Base-by-base conservation (phyloP, 768 basidiomycete genomes). In the Leccinum longicurvipes region DNA sequence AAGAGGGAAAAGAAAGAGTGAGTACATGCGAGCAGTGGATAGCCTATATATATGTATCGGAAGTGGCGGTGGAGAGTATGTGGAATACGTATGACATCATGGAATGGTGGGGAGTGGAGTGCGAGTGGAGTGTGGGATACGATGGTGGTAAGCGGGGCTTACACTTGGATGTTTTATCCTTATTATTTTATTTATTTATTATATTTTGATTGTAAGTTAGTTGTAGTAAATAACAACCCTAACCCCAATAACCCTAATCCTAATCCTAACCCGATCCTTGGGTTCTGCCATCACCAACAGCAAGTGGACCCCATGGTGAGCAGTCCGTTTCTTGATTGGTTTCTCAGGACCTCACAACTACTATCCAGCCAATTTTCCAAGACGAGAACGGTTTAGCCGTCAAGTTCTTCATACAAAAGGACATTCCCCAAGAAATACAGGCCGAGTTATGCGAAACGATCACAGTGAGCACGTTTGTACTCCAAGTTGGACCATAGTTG, bases 321-420 rank as follows among this genome's bases (percentile, higher is more conserved):
- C 11, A 24, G 21, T 36, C 47, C 25, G 28, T 41, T 25, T 49
- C 49, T 28, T 45, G 23, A 31, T 14, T 44, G 24, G 23, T 31
- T 47, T 47, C 28, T 24, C 10, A 51, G 39, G 42, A 32, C 34
- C 47, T 62, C 53, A 54, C 47, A 24, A 53, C 31, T 11, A 36
- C 32, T 34, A 2, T 44, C 28, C 57, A 89, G 86, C 82, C 84
- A 47, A 83, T 90, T 56, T 91, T 91, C 54, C 86, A 89, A 67
- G 88, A 88, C 61, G 68, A 62, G 58, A 82, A 79, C 63, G 84
- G 84, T 36, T 70, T 87, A 50, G 80, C 87, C 3, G 72, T 89
- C 77, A 92, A 91, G 65, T 92, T 92, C 67, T 92, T 91, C 68
- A 81, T 92, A 19, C 89, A 91, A 66, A 89, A 88, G 64, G 89